These are phyloP conservation scores for Coemansia sp. DNA, from an alignment of 192 early-diverging fungal species.

Conservation along the genomic window DNA sequence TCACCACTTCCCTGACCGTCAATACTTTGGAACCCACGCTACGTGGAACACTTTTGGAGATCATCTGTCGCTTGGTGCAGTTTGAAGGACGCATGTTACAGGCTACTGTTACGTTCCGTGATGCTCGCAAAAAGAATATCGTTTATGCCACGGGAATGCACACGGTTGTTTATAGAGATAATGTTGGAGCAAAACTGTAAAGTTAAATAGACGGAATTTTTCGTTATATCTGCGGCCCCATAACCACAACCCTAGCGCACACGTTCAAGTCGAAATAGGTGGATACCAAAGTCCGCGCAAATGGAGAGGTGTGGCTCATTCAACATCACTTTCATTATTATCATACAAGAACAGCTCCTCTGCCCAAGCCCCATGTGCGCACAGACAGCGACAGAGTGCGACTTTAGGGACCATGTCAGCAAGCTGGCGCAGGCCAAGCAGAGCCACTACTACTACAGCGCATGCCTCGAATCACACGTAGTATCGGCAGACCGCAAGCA, in stretches of 20 bases:
- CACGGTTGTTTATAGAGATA: slow-evolving; percentile 1
- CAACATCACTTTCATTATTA: too few relatives aligned
- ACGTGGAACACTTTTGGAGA: slow-evolving; percentile 12
- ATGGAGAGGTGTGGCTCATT: too few relatives aligned
- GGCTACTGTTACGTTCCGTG: slow-evolving; percentile 22
- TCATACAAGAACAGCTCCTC: too few relatives aligned
- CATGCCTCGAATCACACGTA: slow-evolving; percentile 6
- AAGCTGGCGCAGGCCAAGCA: slow-evolving; percentile 6
- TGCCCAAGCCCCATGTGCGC: too few relatives aligned
- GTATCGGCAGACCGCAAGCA: slow-evolving; percentile 4
- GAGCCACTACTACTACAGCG: slow-evolving; percentile 41
- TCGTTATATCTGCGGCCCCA: background rate
- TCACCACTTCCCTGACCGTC: slow-evolving; percentile 21
- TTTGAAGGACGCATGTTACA: slow-evolving; percentile 21
- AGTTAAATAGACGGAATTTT: background rate
- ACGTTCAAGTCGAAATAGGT: too few relatives aligned
- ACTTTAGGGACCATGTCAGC: background rate
- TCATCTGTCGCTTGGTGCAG: slow-evolving; percentile 20
- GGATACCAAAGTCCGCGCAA: too few relatives aligned
- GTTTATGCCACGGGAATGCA: slow-evolving; percentile 8
- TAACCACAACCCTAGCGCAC: too few relatives aligned
- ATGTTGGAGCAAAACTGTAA: background rate
- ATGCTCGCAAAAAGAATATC: slow-evolving; percentile 3
- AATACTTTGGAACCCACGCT: slow-evolving; percentile 15
- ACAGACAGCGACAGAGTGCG: background rate